Conservation (phyloP, 345 rosid genomes). For the Lepidium sativum region DNA sequence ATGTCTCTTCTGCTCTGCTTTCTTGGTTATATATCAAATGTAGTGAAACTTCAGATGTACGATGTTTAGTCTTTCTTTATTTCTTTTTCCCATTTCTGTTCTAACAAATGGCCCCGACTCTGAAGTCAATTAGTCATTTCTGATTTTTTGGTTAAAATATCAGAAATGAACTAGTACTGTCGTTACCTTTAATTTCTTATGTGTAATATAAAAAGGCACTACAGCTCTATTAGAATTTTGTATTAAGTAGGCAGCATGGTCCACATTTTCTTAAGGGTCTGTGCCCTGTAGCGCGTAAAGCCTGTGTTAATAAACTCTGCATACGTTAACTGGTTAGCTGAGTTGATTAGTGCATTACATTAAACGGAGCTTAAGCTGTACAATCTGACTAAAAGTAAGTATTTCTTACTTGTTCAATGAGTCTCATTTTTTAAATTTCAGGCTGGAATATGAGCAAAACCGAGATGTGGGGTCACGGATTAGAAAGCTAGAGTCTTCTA, state of each 20-base stretch:
- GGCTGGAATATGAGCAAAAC: slow-evolving; percentile 92
- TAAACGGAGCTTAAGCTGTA: slow-evolving; percentile 1
- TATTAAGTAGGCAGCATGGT: slow-evolving; percentile 1
- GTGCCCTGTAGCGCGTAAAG: background rate
- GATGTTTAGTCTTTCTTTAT: background rate
- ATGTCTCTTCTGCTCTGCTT: slow-evolving; percentile 34
- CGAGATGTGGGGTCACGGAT: slow-evolving; percentile 83
- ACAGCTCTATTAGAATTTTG: slow-evolving; percentile 3
- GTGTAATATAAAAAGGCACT: slow-evolving; percentile 5
- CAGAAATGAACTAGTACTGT: background rate
- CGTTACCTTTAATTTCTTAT: background rate
- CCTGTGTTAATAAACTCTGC: background rate
- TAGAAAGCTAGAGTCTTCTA: slow-evolving; percentile 69
- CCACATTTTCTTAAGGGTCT: slow-evolving; percentile 5
- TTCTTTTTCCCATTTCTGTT: background rate
- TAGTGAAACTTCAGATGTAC: background rate
- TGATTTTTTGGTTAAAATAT: background rate
- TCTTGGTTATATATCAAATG: slow-evolving; percentile 1
- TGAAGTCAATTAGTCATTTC: slow-evolving; percentile 5
- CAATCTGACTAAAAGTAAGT: no score
- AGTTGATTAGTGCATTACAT: slow-evolving; percentile 1
- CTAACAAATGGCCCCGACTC: background rate
- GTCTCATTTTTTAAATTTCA: slow-evolving; percentile 21
- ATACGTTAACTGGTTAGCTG: slow-evolving; percentile 1
- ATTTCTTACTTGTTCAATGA: background rate